phyloP scores from a whole-genome alignment of 2,329 filamentous ascomycete species.

The Fusarium palustre region DNA sequence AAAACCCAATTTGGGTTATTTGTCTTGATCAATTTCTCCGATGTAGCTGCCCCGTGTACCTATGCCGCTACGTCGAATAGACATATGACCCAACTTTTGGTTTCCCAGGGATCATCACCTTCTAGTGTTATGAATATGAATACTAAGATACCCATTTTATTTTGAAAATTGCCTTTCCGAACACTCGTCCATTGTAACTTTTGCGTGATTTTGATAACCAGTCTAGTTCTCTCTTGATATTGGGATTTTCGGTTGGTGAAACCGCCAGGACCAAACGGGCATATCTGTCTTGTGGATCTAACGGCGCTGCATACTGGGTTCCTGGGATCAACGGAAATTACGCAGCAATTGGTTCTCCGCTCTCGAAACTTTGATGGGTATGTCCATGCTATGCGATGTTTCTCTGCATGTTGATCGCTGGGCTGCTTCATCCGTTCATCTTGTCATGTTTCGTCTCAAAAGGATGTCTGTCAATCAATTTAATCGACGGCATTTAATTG shows the following conservation, averaged over 20 bases:
- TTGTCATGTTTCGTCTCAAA: conserved; percentile 4
- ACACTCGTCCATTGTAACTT: background rate
- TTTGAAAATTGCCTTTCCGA: background rate
- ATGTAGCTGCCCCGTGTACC: conserved; percentile 46
- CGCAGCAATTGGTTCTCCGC: background rate
- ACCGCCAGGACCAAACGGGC: background rate
- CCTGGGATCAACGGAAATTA: background rate
- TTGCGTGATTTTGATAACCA: background rate
- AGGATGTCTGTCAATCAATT: background rate
- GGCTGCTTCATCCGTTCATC: background rate
- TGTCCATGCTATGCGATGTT: conserved; percentile 9
- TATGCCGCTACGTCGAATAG: conserved; percentile 47
- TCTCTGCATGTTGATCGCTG: background rate
- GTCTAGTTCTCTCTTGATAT: background rate
- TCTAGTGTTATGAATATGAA: conserved; percentile 31
- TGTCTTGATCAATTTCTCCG: conserved; percentile 43
- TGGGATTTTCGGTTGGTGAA: conserved; percentile 7
- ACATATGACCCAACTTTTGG: conserved; percentile 42
- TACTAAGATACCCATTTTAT: conserved; percentile 33
- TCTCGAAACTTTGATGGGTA: background rate
- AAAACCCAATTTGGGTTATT: conserved; percentile 47
- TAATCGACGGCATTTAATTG: background rate
- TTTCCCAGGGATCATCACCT: conserved; percentile 1
- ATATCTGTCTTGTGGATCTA: background rate
- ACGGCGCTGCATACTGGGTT: background rate